Evolutionary conservation across 176 grass and related monocot genomes (phyloP).

Genomic region (Alopecurus myosuroides): DNA sequence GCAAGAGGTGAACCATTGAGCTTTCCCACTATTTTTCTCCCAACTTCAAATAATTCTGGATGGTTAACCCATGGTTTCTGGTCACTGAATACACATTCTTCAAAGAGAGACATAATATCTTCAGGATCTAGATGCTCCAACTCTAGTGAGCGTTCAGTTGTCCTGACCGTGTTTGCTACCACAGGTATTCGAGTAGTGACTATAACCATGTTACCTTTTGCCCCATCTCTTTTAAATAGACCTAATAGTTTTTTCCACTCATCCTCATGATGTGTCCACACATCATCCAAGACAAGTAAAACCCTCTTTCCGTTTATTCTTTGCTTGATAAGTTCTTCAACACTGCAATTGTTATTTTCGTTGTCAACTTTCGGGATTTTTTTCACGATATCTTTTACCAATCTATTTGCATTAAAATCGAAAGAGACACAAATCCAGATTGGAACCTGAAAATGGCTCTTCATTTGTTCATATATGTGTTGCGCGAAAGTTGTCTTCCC

Average conservation of each 20-base stretch:
- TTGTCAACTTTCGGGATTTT: background rate
- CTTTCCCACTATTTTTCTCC: background rate
- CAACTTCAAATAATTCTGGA: background rate
- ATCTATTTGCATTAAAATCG: background rate
- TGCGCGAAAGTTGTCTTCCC: background rate
- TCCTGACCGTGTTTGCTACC: background rate
- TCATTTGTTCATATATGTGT: background rate
- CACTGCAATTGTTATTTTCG: background rate
- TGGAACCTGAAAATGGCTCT: background rate
- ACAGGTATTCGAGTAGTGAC: background rate
- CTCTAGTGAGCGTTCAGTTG: background rate
- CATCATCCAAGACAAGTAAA: slow-evolving; percentile 11
- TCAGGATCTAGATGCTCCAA: background rate
- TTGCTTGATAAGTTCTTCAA: background rate
- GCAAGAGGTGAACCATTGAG: background rate
- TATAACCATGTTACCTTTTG: background rate
- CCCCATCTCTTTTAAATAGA: background rate
- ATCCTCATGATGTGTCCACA: background rate
- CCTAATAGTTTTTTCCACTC: background rate
- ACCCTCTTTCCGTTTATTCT: background rate
- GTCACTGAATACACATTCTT: background rate
- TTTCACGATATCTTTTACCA: background rate
- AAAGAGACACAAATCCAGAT: background rate
- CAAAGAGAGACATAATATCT: background rate
- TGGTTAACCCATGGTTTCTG: background rate